These are phyloP conservation scores for Fusarium fujikuroi DNA, from an alignment of 2,329 filamentous ascomycete genomes.

Conservation along the genomic window DNA sequence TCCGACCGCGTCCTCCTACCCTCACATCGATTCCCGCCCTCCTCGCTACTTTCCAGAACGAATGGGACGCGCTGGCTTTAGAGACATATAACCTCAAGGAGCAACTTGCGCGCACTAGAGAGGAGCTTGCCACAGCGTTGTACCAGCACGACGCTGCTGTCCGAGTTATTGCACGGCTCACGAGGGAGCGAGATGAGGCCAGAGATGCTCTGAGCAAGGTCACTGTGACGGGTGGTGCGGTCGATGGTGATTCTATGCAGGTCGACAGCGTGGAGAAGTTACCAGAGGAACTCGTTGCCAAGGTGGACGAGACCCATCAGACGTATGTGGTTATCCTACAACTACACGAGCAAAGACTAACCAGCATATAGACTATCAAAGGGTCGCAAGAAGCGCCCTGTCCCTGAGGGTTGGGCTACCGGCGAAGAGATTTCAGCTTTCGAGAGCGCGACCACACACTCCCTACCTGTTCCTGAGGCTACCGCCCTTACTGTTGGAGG, in stretches of 20 bases:
- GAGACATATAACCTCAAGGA: conserved; percentile 93
- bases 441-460: conserved; percentile 56
- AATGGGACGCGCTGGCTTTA: conserved; percentile 94
- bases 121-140: conserved; percentile 91
- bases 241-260: conserved; percentile 87
- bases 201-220: conserved; percentile 88
- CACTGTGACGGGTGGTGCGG: conserved; percentile 70
- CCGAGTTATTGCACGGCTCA: conserved; percentile 89
- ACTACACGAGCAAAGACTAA: conserved; percentile 12
- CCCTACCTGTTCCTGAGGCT: conserved; percentile 59
- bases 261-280: conserved; percentile 81
- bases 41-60: conserved; percentile 94
- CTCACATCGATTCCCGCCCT: conserved; percentile 96
- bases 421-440: conserved; percentile 72
- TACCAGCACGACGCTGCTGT: conserved; percentile 99
- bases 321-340: conserved; percentile 64
- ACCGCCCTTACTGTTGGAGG: conserved; percentile 64
- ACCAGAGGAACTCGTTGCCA: conserved; percentile 74
- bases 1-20: conserved; percentile 89
- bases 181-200: conserved; percentile 92
- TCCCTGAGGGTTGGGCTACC: conserved; percentile 87
- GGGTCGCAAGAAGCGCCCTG: conserved; percentile 86
- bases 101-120: conserved; percentile 87
- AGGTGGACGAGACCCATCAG: conserved; percentile 83
- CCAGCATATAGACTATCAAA: conserved; percentile 76